Conservation (phyloP, 169 alveolate species). For the Eimeria necatrix region DNA sequence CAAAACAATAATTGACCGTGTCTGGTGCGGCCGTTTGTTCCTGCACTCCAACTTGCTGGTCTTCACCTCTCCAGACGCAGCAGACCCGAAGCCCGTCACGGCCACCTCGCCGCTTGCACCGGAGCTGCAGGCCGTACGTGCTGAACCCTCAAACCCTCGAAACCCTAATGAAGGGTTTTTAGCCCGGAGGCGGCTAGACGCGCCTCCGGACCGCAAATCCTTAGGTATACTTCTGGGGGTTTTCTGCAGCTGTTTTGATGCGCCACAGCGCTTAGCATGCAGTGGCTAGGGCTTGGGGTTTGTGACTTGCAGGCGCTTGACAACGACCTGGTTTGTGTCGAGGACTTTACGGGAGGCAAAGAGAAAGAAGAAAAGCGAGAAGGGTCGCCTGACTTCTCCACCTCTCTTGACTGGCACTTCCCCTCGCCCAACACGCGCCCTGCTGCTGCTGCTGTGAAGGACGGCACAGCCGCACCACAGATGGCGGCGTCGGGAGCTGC, state of each 20-base stretch:
- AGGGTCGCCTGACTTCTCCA: not conserved
- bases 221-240: not conserved
- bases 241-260: not conserved
- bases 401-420: not conserved
- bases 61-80: constrained; percentile 85
- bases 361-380: constrained; percentile 23
- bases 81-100: constrained; percentile 80
- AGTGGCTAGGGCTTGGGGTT: not conserved
- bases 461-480: not conserved
- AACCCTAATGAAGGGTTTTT: too few relatives aligned
- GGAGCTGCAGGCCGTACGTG: constrained; percentile 82
- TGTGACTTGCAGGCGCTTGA: constrained; percentile 74
- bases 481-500: not conserved
- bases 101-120: constrained; percentile 86
- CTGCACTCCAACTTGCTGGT: constrained; percentile 85
- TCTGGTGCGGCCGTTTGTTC: constrained; percentile 88
- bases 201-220: too few relatives aligned
- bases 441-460: not conserved
- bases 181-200: too few relatives aligned
- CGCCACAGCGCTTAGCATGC: not conserved
- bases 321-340: constrained; percentile 75
- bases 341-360: constrained; percentile 56
- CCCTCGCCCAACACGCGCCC: constrained; percentile 19
- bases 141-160: not conserved
- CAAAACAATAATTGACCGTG: constrained; percentile 82